A percentile compares a stretch with the other conserved stretches of the same genome.
Evolutionary conservation across 768 basidiomycete genomes (phyloP).

Genomic region (Boletus rubropictus): DNA sequence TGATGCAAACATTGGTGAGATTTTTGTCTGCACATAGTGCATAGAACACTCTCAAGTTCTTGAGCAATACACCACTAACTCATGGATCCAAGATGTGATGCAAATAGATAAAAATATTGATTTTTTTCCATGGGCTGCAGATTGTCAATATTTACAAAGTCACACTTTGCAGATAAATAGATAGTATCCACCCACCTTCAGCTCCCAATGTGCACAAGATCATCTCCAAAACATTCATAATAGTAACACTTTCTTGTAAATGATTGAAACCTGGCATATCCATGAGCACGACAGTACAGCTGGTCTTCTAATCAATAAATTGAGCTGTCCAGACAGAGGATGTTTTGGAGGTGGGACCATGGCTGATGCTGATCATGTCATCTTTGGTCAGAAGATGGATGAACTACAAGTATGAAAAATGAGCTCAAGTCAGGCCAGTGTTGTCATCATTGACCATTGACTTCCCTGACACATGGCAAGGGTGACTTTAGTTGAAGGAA

Average conservation of each 20-base stretch:
- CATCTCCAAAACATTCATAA: neutral
- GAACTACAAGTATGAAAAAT: neutral
- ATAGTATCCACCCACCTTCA: neutral
- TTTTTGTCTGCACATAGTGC: neutral
- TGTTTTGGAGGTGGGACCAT: neutral
- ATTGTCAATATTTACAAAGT: too few species aligned
- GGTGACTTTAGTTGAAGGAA: neutral
- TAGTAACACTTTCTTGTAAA: neutral
- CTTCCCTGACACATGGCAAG: neutral
- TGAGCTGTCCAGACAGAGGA: neutral
- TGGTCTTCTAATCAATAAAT: neutral
- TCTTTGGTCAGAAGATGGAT: neutral
- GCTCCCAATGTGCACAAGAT: neutral
- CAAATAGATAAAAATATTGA: neutral
- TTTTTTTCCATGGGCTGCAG: neutral
- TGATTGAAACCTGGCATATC: neutral
- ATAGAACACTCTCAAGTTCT: neutral
- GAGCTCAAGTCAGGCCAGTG: neutral
- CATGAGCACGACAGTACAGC: neutral
- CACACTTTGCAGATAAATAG: too few species aligned
- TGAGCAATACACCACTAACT: neutral
- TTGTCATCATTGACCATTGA: neutral
- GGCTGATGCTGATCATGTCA: neutral
- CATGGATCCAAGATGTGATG: neutral
- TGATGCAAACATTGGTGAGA: neutral